Evolutionary conservation across 306 rosid species (phyloP), one percentile per base, ranked within the genome.

Genomic region (Lagenaria siceraria): DNA sequence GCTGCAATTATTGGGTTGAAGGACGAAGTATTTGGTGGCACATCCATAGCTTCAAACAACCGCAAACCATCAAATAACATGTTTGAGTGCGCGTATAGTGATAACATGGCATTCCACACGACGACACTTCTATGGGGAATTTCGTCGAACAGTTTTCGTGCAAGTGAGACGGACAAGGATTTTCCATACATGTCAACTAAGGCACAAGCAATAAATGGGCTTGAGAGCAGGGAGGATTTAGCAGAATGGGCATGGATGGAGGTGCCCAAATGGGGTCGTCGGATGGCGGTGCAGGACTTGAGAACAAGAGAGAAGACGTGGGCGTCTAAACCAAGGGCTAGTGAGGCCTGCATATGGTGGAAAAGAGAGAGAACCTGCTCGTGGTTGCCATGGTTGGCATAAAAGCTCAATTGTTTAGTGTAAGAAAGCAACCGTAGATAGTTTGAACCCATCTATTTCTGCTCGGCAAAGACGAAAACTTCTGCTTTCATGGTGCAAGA

Each of bases 221-320:
- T 86, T 22, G 83, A 58, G 62, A 92, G 81, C 15, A 81, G 82
- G 3, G 90, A 86, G 9, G 89, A 76, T 38, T 92, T 92, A 76
- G 79, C 19, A 38, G 78, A 82, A 48, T 90, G 93, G 60, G 93
- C 84, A 52, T 92, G 97, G 66, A 92, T 80, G 78, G 96, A 69
- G 14, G 85, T 77, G 74, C 87, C 97, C 24, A 92, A 93, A 49
- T 49, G 83, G 4, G 92, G 83, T 43, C 82, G 84, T 61, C 77
- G 78, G 59, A 78, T 63, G 77, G 92, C 74, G 11, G 97, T 77
- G 86, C 96, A 92, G 76, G 97, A 92, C 81, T 90, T 92, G 80
- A 90, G 90, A 74, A 79, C 78, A 79, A 90, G 90, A 70, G 96
- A 88, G 89, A 90, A 86, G 74, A 92, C 92, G 60, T 92, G 97